These are phyloP conservation scores for Wickerhamiella occidentalis DNA, from an alignment of 805 yeast species.

Conservation along the genomic window DNA sequence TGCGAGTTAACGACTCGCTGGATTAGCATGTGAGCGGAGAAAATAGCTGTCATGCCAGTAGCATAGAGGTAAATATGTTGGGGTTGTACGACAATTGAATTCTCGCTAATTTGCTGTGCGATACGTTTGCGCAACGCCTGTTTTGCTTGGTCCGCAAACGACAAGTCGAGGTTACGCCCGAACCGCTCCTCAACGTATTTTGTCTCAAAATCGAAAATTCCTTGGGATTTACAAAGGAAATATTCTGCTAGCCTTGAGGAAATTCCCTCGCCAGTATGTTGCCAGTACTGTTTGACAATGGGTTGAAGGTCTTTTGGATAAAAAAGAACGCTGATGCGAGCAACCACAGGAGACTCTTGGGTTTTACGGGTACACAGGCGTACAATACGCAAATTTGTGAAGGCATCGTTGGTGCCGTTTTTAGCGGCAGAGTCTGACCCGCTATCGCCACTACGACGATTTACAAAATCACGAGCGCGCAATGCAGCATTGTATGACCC, in stretches of 20 bases:
- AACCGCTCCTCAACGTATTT: conserved; percentile 74
- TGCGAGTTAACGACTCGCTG: conserved; percentile 19
- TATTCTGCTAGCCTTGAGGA: conserved; percentile 85
- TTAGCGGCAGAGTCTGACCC: neutral
- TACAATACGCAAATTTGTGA: conserved; percentile 26
- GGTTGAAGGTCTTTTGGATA: conserved; percentile 48
- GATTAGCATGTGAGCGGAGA: conserved; percentile 50
- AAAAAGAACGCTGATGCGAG: conserved; percentile 67
- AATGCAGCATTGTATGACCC: conserved; percentile 71
- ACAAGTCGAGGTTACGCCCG: conserved; percentile 76
- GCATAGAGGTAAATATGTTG: conserved; percentile 76
- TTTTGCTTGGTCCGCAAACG: conserved; percentile 66
- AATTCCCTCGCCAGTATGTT: conserved; percentile 93
- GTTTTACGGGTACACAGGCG: conserved; percentile 24
- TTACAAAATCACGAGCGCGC: conserved; percentile 70
- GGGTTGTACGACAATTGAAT: conserved; percentile 8
- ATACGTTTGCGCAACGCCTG: conserved; percentile 61
- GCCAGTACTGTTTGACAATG: conserved; percentile 85
- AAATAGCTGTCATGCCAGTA: conserved; percentile 88
- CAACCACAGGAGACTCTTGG: conserved; percentile 34
- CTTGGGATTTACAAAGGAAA: conserved; percentile 35
- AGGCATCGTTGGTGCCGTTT: neutral
- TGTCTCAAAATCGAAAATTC: conserved; percentile 1
- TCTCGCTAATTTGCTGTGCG: conserved; percentile 27
- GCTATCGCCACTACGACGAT: conserved; percentile 24